A percentile compares a stretch with the other conserved stretches of the same genome.
Conservation (phyloP, 306 rosid genomes). For the Trichosanthes truncata region DNA sequence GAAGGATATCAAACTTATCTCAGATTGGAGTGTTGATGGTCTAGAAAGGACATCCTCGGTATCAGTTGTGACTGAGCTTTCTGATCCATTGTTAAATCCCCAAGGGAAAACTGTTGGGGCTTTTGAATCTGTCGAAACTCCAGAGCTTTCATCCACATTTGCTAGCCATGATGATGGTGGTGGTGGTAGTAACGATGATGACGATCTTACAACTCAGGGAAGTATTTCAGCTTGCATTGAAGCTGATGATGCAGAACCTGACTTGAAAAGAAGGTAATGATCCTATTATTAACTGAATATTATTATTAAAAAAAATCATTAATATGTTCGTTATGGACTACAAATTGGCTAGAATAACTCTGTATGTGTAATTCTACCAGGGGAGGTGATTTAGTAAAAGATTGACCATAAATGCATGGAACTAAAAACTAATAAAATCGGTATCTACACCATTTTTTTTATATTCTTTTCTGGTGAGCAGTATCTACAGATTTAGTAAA, state of each 20-base stretch:
- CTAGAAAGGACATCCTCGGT: conserved; percentile 56
- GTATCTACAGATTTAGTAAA: not conserved
- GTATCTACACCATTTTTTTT: not conserved
- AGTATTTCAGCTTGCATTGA: conserved; percentile 32
- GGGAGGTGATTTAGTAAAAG: not conserved
- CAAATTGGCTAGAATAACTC: not conserved
- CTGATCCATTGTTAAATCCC: conserved; percentile 38
- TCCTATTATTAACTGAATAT: not conserved
- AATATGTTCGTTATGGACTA: not conserved
- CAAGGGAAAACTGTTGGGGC: conserved; percentile 29
- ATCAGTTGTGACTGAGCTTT: conserved; percentile 44
- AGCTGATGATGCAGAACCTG: conserved; percentile 51
- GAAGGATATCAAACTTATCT: conserved; percentile 25
- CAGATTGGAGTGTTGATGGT: conserved; percentile 44
- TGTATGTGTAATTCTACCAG: not conserved
- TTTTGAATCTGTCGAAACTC: conserved; percentile 45
- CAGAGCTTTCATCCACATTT: conserved; percentile 59
- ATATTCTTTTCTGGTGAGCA: not conserved
- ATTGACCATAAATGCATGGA: not conserved
- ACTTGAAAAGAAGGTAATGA: conserved; percentile 58
- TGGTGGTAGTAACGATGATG: conserved; percentile 46
- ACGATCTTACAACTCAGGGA: conserved; percentile 44
- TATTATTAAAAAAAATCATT: not conserved
- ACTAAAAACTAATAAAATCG: not conserved
- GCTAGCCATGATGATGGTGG: conserved; percentile 47